phyloP scores from a whole-genome alignment of 139 green algal genomes.

The Volvox reticuliferus region DNA sequence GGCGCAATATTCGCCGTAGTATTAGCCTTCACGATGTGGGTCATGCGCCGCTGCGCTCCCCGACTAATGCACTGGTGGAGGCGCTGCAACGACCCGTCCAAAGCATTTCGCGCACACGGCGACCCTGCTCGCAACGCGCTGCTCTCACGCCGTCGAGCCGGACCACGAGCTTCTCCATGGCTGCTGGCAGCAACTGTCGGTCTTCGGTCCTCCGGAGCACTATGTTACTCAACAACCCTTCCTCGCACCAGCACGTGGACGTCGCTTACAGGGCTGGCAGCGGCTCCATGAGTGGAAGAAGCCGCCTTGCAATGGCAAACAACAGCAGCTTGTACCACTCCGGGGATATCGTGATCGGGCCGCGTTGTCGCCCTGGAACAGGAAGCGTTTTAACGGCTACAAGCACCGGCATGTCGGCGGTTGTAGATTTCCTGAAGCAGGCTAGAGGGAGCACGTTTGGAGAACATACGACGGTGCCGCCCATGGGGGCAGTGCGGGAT shows the following conservation, averaged over 20 bases:
- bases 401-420: too few relatives aligned
- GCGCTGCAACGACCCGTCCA: not conserved
- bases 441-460: too few relatives aligned
- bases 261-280: not conserved
- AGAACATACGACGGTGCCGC: too few relatives aligned
- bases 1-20: not conserved
- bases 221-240: not conserved
- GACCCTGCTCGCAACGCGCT: not conserved
- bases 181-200: not conserved
- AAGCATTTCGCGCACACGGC: not conserved
- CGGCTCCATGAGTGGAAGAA: not conserved
- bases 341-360: not conserved
- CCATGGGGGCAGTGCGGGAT: too few relatives aligned
- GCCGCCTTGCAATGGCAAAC: not conserved
- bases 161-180: not conserved
- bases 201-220: not conserved
- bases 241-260: not conserved
- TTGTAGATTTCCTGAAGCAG: too few relatives aligned
- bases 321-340: constrained; percentile 8
- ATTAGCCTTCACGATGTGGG: constrained; percentile 7
- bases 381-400: too few relatives aligned
- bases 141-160: not conserved
- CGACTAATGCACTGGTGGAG: not conserved
- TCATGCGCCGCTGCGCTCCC: not conserved
- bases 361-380: too few relatives aligned